phyloP scores from a whole-genome alignment of 2,329 filamentous ascomycete genomes.

The Neocucurbitaria cava region DNA sequence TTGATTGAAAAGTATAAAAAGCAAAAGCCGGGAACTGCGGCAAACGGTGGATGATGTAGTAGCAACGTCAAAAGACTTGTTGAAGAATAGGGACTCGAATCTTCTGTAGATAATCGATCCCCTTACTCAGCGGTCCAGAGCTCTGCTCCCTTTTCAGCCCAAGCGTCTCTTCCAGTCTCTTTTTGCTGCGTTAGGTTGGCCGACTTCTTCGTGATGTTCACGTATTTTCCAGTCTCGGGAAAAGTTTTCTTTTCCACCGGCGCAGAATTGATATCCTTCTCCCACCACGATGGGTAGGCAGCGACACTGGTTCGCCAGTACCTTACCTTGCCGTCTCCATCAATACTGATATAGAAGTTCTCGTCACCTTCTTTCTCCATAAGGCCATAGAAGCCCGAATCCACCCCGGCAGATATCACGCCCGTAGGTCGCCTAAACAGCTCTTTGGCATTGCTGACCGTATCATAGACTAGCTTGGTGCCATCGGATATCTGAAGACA shows the following conservation, averaged over 20 bases:
- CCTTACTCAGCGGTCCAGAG: slow-evolving; percentile 12
- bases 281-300: slow-evolving; percentile 20
- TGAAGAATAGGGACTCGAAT: not conserved
- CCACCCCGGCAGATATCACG: slow-evolving; percentile 5
- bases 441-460: slow-evolving; percentile 33
- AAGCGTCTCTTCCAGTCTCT: not conserved
- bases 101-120: not conserved
- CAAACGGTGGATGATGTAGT: not conserved
- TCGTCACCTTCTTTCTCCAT: slow-evolving; percentile 9
- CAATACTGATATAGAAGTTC: slow-evolving; percentile 28
- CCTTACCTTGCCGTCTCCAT: slow-evolving; percentile 33
- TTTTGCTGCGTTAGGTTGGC: not conserved
- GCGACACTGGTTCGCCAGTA: slow-evolving; percentile 26
- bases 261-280: slow-evolving; percentile 8
- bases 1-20: not conserved
- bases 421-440: slow-evolving; percentile 30
- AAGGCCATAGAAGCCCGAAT: slow-evolving; percentile 21
- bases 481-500: slow-evolving; percentile 26
- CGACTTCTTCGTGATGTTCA: slow-evolving; percentile 20
- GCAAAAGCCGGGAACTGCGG: not conserved
- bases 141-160: slow-evolving; percentile 11
- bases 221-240: slow-evolving; percentile 26
- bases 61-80: not conserved
- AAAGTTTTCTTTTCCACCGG: slow-evolving; percentile 4
- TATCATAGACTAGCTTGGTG: slow-evolving; percentile 32